Base-by-base conservation (phyloP, 2,329 filamentous ascomycete species). In the Trichoderma brevicompactum region DNA sequence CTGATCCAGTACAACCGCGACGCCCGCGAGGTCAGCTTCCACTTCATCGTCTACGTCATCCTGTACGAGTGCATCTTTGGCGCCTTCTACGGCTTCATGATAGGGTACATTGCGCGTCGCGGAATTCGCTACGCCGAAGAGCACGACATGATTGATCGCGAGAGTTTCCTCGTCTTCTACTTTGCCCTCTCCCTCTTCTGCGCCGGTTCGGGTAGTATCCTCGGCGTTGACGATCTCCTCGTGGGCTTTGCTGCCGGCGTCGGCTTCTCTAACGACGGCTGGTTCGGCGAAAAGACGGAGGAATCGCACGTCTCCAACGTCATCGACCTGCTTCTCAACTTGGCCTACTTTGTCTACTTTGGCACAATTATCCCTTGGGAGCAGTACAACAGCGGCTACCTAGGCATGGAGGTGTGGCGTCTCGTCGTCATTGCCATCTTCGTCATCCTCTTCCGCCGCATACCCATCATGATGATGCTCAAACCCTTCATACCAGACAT, bases 261-360 rank as follows among this genome's bases (percentile, higher is more conserved):
- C n/a, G 95, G 95, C 63, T 99, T 99, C 82, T 97, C 94, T 71
- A 99, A 99, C 77, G 95, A 99, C 74, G 95, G 95, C 70, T 99
- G 95, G 95, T 99, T 99, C 73, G 91, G 92, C 15, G 92, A 97
- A 74, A 97, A 97, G 83, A 99, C 95, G 0, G 95, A 99, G 75
- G 95, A 99, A 78, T 94, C 95, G 0, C 95, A 98, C 76, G 95
- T 99, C 9, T 98, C 94, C 77, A 98, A 99, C 87, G 95, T 99
- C 75, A 99, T 99, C 74, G 95, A 99, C 82, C 79, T 99, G 76
- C 82, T 99, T 67, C 89, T 99, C 81, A 99, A 99, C 78, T 86
- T 99, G 87, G 87, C 94, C 2, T 99, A 98, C 78, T 99, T 99
- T 77, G 95, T 99, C 71, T 99, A 95, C 76, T 91, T 99, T 69